Base-by-base conservation (phyloP, 495 filamentous ascomycete genomes). In the Aspergillus diversus region DNA sequence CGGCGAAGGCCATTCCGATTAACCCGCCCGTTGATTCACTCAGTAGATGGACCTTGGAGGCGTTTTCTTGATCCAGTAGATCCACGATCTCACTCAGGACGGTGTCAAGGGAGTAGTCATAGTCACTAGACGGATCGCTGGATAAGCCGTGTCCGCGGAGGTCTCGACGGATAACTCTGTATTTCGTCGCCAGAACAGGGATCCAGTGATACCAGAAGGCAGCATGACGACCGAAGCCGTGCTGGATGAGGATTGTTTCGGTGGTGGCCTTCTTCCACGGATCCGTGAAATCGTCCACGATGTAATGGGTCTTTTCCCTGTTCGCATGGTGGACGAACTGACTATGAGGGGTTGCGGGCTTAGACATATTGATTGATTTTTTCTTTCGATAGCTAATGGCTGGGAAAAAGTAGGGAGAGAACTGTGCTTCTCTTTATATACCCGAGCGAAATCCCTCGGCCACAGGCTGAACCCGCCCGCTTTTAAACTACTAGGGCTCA, bases 141-240 rank as follows among this genome's bases (percentile, higher is more conserved):
- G 39, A 43, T 43, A 12, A 12, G 12, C 39, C 39, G n/a, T 43
- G 39, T 3, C 39, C 39, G 4, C 39, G 11, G 39, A n/a, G 11
- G 7, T 43, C 39, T 12, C 39, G 39, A n/a, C 39, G 39, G n/a
- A 43, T 43, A 11, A 43, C 39, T 8, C 39, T 4, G n/a, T 43
- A 43, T 12, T 43, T 43, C 3, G 12, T 11, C 11, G 39, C 39
- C 4, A 43, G 39, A 11, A n/a, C 11, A 11, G 39, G 39, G n/a
- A 43, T 43, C 39, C 39, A 43, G 39, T 43, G 39, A 8, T 43
- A 43, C 39, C 39, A 43, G 39, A 43, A 43, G 39, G 39, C 39
- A 43, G 39, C 11, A 43, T 43, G 39, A 12, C 39, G 4, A 12
- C 12, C 39, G 6, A 43, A 43, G 4, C 39, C 39, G 39, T n/a